These are phyloP conservation scores for Ganoderma lingzhi DNA, from an alignment of 1,284 basidiomycete genomes.

Conservation along the genomic window DNA sequence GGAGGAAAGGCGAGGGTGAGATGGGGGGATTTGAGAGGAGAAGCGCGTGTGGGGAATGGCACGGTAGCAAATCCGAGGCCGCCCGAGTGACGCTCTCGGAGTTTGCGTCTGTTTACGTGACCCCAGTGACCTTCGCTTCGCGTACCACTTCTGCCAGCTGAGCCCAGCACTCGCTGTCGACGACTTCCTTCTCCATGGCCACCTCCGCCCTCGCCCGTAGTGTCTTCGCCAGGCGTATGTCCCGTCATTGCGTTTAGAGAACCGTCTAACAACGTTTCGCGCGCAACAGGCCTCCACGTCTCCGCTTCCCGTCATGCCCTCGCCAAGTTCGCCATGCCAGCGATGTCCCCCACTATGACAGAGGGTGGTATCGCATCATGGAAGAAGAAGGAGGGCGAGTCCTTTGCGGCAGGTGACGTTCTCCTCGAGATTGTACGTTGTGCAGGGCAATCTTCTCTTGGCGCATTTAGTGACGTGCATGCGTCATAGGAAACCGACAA, in stretches of 20 bases:
- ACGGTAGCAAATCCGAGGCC: conserved; percentile 23
- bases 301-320: conserved; percentile 84
- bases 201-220: conserved; percentile 65
- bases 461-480: conserved; percentile 15
- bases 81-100: conserved; percentile 30
- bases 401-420: conserved; percentile 92
- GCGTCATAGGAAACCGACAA: conserved; percentile 93
- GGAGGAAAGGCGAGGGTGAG: conserved; percentile 18
- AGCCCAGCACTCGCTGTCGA: conserved; percentile 30
- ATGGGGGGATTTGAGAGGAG: conserved; percentile 10
- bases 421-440: conserved; percentile 88
- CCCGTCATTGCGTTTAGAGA: conserved; percentile 1
- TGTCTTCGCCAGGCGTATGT: conserved; percentile 72
- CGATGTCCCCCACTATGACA: conserved; percentile 99
- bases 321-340: conserved; percentile 95
- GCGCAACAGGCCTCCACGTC: conserved; percentile 76
- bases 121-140: conserved; percentile 43
- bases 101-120: conserved; percentile 42
- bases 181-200: conserved; percentile 54
- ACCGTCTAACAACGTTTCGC: conserved; percentile 20
- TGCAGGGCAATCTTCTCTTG: background rate
- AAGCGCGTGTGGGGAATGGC: conserved; percentile 23
- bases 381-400: conserved; percentile 97
- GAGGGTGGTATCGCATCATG: conserved; percentile 98
- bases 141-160: conserved; percentile 34